Percentiles rank a stretch among this genome's conserved stretches.
Conservation (phyloP, 805 yeast species). For the Saturnispora besseyi region DNA sequence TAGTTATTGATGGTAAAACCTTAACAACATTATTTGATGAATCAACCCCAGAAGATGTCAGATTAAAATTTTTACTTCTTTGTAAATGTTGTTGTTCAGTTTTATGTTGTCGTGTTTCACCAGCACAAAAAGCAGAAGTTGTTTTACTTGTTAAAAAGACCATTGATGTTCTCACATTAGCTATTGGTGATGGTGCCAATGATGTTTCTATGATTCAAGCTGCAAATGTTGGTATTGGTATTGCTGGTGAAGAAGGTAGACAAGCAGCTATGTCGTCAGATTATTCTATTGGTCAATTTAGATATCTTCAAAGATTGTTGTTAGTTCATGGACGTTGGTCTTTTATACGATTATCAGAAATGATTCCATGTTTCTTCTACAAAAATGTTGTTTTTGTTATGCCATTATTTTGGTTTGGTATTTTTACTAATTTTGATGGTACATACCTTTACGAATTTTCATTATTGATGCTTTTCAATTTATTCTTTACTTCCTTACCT, state of each 20-base stretch:
- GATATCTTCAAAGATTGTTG: conserved; percentile 54
- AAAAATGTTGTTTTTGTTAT: conserved; percentile 68
- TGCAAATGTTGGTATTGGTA: conserved; percentile 79
- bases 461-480: conserved; percentile 66
- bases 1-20: conserved; percentile 66
- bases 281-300: conserved; percentile 74
- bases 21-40: conserved; percentile 27
- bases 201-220: conserved; percentile 86
- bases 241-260: conserved; percentile 81
- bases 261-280: conserved; percentile 85
- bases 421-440: conserved; percentile 62
- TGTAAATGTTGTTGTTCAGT: conserved; percentile 73
- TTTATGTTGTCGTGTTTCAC: conserved; percentile 78
- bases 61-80: conserved; percentile 52
- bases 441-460: conserved; percentile 72
- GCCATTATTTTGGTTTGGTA: conserved; percentile 71
- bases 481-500: conserved; percentile 75
- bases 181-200: conserved; percentile 82
- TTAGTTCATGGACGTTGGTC: conserved; percentile 84
- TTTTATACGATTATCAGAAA: conserved; percentile 61
- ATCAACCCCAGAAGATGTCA: conserved; percentile 20
- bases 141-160: conserved; percentile 56
- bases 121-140: conserved; percentile 73
- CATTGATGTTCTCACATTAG: conserved; percentile 65
- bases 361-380: conserved; percentile 73